Percentiles rank a stretch among this genome's conserved stretches.
Evolutionary conservation across 495 filamentous ascomycete genomes (phyloP).

Genomic region (Penicillium cataractarum): DNA sequence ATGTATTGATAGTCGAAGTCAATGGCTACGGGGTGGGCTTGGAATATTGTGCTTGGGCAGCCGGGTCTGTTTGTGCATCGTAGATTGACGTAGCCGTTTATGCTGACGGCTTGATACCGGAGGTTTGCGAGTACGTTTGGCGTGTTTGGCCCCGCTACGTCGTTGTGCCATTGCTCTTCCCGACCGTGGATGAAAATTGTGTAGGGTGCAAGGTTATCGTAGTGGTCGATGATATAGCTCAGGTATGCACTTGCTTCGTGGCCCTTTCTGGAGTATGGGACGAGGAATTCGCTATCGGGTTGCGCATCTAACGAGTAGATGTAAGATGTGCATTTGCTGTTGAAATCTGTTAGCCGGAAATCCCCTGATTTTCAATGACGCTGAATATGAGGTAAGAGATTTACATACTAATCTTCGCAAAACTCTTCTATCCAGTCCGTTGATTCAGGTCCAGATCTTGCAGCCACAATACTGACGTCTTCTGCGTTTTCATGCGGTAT

Average conservation of each 20-base stretch:
- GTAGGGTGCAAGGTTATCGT: constrained; percentile 41
- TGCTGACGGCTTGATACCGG: constrained; percentile 42
- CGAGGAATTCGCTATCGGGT: constrained; percentile 17
- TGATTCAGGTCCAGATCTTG: background rate
- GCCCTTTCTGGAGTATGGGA: constrained; percentile 25
- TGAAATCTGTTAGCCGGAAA: background rate
- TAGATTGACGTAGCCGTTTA: constrained; percentile 44
- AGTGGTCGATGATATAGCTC: constrained; percentile 43
- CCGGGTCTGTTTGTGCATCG: constrained; percentile 42
- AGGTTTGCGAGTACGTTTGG: constrained; percentile 32
- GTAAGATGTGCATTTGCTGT: constrained; percentile 24
- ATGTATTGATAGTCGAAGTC: constrained; percentile 37
- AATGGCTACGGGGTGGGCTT: constrained; percentile 24
- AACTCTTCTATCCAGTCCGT: constrained; percentile 4
- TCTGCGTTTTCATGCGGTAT: background rate
- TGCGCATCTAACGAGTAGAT: constrained; percentile 22
- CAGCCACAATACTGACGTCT: constrained; percentile 5
- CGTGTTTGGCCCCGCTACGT: constrained; percentile 42
- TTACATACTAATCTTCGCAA: constrained; percentile 2
- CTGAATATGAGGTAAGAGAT: background rate
- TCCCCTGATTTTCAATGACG: background rate
- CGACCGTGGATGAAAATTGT: constrained; percentile 46
- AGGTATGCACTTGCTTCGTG: constrained; percentile 47
- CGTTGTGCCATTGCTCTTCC: constrained; percentile 50
- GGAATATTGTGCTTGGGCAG: constrained; percentile 39